Percentiles rank a stretch among this genome's conserved stretches.
phyloP scores from a whole-genome alignment of 345 rosid species.

The Eucalyptus curtisii region DNA sequence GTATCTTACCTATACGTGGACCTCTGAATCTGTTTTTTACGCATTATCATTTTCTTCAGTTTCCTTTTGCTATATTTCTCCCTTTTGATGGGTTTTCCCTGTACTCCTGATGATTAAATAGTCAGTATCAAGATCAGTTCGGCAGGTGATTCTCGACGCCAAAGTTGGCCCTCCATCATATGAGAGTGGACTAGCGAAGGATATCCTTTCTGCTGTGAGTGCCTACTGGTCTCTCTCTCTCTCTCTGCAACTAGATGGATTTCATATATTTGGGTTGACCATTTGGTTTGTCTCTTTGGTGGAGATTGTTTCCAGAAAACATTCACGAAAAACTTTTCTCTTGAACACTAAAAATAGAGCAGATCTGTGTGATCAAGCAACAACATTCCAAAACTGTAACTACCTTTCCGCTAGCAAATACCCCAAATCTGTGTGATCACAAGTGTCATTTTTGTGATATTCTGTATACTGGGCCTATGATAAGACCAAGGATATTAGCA shows the following conservation, averaged over 20 bases:
- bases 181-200: conserved; percentile 79
- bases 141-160: conserved; percentile 71
- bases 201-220: conserved; percentile 77
- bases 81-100: neutral
- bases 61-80: neutral
- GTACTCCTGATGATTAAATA: conserved; percentile 1
- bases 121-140: conserved; percentile 68
- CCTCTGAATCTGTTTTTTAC: neutral
- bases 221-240: neutral
- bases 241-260: neutral
- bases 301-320: neutral
- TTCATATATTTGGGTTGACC: neutral
- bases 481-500: neutral
- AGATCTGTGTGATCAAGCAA: neutral
- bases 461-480: neutral
- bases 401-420: neutral
- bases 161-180: conserved; percentile 84
- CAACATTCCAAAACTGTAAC: neutral
- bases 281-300: neutral
- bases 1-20: conserved; percentile 15
- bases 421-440: neutral
- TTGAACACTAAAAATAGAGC: neutral
- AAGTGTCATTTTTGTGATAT: neutral
- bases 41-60: neutral
- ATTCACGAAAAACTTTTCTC: neutral